Conservation (phyloP, 306 rosid species). For the Cicer chorassanicum region DNA sequence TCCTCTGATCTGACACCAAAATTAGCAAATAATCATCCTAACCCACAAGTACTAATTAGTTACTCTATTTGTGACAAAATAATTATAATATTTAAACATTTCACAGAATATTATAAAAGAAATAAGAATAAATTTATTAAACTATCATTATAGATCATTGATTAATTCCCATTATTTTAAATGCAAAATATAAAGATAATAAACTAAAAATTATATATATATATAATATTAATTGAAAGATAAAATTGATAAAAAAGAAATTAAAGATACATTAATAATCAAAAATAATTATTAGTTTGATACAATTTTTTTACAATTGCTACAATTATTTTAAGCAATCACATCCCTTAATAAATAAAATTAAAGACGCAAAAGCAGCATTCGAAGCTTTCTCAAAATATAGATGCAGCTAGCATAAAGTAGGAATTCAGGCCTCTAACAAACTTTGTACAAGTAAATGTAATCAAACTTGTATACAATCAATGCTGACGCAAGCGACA, state of each 20-base stretch:
- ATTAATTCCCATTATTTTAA: too few species aligned
- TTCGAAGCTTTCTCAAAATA: conserved; percentile 14
- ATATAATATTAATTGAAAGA: too few species aligned
- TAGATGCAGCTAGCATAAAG: conserved; percentile 41
- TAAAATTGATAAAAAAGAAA: background rate
- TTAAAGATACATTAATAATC: background rate
- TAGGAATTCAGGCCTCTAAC: conserved; percentile 47
- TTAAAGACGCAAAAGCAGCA: conserved; percentile 10
- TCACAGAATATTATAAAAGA: too few species aligned
- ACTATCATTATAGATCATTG: too few species aligned
- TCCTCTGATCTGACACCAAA: conserved; percentile 24
- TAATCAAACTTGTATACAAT: conserved; percentile 56
- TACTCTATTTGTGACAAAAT: too few species aligned
- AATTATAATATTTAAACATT: too few species aligned
- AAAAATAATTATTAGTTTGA: background rate
- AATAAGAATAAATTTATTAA: too few species aligned
- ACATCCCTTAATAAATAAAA: background rate
- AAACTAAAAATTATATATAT: too few species aligned
- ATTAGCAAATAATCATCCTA: conserved; percentile 23
- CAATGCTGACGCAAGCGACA: conserved; percentile 51
- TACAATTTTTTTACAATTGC: too few species aligned
- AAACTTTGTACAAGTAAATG: conserved; percentile 56
- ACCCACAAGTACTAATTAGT: too few species aligned
- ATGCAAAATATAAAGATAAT: too few species aligned
- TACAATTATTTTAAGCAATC: background rate